phyloP scores from a whole-genome alignment of 2,329 filamentous ascomycete genomes.

The Arthrobotrys pseudoclavata region DNA sequence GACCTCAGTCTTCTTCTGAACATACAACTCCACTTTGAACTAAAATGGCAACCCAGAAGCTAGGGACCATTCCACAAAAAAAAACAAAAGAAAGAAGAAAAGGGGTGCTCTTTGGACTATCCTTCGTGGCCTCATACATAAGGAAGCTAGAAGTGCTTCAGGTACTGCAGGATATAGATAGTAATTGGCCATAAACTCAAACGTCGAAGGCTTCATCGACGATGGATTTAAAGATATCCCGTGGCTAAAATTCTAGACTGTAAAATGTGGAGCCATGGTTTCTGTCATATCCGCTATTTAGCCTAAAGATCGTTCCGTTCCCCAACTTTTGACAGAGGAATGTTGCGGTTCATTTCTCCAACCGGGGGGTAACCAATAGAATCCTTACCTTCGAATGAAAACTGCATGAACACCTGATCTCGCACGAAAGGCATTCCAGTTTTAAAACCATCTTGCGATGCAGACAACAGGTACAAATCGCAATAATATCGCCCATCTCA shows the following conservation, averaged over 20 bases:
- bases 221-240: neutral
- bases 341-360: slow-evolving; percentile 3
- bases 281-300: slow-evolving; percentile 34
- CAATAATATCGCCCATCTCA: slow-evolving; percentile 10
- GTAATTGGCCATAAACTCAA: neutral
- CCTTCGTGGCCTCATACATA: neutral
- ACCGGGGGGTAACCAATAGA: slow-evolving; percentile 29
- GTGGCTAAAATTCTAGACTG: slow-evolving; percentile 30
- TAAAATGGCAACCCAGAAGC: neutral
- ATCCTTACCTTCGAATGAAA: slow-evolving; percentile 22
- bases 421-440: slow-evolving; percentile 8
- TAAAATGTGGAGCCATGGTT: slow-evolving; percentile 33
- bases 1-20: slow-evolving; percentile 19
- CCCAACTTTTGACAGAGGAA: slow-evolving; percentile 27
- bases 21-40: neutral
- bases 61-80: neutral
- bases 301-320: slow-evolving; percentile 45
- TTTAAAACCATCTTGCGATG: slow-evolving; percentile 32
- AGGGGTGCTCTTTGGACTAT: neutral
- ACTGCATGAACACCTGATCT: slow-evolving; percentile 36
- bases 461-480: slow-evolving; percentile 1
- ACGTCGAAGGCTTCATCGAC: slow-evolving; percentile 13
- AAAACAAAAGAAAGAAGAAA: too few relatives aligned
- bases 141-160: neutral
- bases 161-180: slow-evolving; percentile 5